A percentile compares a stretch with the other conserved stretches of the same genome.
These are phyloP conservation scores for Penicillium brasilianum DNA, from an alignment of 2,329 filamentous ascomycete species.

Conservation along the genomic window DNA sequence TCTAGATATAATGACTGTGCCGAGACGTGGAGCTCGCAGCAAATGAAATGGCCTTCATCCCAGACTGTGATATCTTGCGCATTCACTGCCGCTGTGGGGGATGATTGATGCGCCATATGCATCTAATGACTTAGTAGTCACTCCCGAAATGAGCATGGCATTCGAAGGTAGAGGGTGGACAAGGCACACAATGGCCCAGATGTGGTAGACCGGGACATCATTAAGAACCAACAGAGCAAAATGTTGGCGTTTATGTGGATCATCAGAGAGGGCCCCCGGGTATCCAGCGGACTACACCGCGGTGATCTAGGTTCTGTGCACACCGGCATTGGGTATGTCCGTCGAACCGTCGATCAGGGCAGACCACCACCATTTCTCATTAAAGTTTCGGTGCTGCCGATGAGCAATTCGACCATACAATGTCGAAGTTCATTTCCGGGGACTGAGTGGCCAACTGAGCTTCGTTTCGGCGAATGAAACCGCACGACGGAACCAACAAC, in stretches of 20 bases:
- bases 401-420: neutral
- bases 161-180: constrained; percentile 20
- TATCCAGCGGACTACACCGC: constrained; percentile 23
- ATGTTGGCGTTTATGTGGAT: constrained; percentile 38
- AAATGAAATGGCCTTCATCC: constrained; percentile 17
- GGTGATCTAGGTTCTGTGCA: constrained; percentile 15
- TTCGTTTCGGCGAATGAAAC: neutral
- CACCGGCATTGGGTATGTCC: constrained; percentile 2
- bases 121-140: constrained; percentile 24
- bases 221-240: constrained; percentile 30
- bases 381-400: constrained; percentile 1
- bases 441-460: neutral
- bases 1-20: constrained; percentile 28
- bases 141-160: constrained; percentile 27
- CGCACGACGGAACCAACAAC: neutral
- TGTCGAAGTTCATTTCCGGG: neutral
- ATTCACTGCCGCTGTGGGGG: constrained; percentile 12
- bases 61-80: constrained; percentile 7
- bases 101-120: constrained; percentile 11
- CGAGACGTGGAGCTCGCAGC: constrained; percentile 21
- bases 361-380: neutral
- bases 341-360: constrained; percentile 4
- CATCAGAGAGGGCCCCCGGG: constrained; percentile 24
- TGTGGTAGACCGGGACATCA: constrained; percentile 25
- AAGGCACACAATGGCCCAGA: constrained; percentile 22